These are phyloP conservation scores for Cordyceps pruinosa DNA, from an alignment of 2,329 filamentous ascomycete genomes.

Conservation along the genomic window DNA sequence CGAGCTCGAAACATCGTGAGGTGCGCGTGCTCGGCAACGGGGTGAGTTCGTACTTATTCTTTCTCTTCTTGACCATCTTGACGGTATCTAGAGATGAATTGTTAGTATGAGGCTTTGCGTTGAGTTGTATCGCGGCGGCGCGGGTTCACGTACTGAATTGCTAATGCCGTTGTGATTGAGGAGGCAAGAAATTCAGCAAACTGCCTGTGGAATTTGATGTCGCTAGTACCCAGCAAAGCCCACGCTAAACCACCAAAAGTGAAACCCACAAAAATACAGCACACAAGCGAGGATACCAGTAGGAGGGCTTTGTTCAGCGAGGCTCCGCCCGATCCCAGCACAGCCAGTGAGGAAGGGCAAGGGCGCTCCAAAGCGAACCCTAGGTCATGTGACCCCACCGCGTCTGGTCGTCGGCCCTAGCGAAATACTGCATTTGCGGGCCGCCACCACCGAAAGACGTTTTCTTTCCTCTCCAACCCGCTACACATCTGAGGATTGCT, in stretches of 20 bases:
- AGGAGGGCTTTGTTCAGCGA: not conserved
- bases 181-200: conserved; percentile 11
- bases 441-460: conserved; percentile 23
- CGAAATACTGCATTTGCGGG: conserved; percentile 15
- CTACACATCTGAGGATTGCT: conserved; percentile 51
- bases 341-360: conserved; percentile 16
- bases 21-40: conserved; percentile 9
- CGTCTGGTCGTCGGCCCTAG: conserved; percentile 10
- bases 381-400: conserved; percentile 25
- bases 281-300: not conserved
- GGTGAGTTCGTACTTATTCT: conserved; percentile 50
- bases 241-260: conserved; percentile 1
- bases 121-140: conserved; percentile 10
- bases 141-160: conserved; percentile 15
- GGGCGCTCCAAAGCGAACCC: conserved; percentile 17
- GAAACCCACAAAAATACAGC: conserved; percentile 2
- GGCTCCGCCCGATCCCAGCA: conserved; percentile 12
- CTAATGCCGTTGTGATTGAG: conserved; percentile 12
- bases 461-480: conserved; percentile 22
- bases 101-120: conserved; percentile 24
- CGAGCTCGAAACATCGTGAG: not conserved
- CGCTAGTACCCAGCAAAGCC: conserved; percentile 9
- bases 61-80: conserved; percentile 68
- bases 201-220: conserved; percentile 12
- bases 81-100: conserved; percentile 41